These are phyloP conservation scores for Mucor circinelloides DNA, from an alignment of 371 early-diverging fungal species.

Conservation along the genomic window DNA sequence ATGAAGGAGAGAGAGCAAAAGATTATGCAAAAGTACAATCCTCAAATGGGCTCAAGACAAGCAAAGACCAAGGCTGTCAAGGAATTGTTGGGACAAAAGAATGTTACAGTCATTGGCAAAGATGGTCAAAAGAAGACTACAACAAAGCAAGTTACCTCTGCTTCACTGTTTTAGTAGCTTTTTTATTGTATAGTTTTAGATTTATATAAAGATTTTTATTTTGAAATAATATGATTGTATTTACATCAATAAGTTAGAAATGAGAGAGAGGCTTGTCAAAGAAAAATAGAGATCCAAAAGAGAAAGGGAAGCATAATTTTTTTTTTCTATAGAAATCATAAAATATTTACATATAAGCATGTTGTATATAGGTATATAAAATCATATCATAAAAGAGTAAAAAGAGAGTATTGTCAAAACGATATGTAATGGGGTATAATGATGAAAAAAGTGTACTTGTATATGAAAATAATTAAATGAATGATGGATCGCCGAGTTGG, in stretches of 20 bases:
- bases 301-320: not conserved
- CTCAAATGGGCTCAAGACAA: conserved; percentile 55
- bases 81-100: conserved; percentile 68
- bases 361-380: not conserved
- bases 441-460: not conserved
- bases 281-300: not conserved
- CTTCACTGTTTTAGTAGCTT: conserved; percentile 28
- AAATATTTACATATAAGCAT: not conserved
- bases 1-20: conserved; percentile 59
- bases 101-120: conserved; percentile 63
- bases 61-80: conserved; percentile 72
- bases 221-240: not conserved
- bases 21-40: conserved; percentile 57
- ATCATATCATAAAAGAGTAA: not conserved
- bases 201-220: conserved; percentile 1
- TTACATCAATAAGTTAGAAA: conserved; percentile 2
- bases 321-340: not conserved
- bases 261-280: not conserved
- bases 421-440: conserved; percentile 5
- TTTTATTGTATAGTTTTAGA: conserved; percentile 3
- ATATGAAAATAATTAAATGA: not conserved
- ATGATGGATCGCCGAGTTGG: not conserved
- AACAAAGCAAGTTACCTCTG: conserved; percentile 28
- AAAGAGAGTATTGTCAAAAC: not conserved
- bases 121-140: conserved; percentile 54